Base-by-base conservation (phyloP, 2,329 filamentous ascomycete species). In the Ophiocordyceps polyrhachis-furcata region DNA sequence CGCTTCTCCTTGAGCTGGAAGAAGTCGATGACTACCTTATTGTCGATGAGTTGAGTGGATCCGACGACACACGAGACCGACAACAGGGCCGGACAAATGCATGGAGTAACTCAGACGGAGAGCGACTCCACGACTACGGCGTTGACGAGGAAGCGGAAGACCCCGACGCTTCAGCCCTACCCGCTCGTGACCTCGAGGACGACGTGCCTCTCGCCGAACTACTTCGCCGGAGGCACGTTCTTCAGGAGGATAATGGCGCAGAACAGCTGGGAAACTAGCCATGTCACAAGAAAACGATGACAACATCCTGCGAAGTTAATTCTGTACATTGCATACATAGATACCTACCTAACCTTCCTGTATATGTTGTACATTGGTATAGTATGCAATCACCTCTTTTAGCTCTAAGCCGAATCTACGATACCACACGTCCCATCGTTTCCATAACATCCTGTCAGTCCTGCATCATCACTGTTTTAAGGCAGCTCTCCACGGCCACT, bases 31-130 rank as follows among this genome's bases (percentile, higher is more conserved):
- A 76, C 52, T 77, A 76, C 2, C 69, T 72, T 35, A 52, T 59
- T 47, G 52, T 51, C 55, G 76, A 73, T 1, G 70, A 76, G 3
- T 70, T 73, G 50, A 69, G 76, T 46, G 71, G 74, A 4, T 65
- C 66, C 1, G 72, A 76, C 7, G 50, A 50, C 3, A 55, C 52
- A 13, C 44, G 45, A 15, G 43, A 51, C 12, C 51, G 48, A 2
- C 53, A 55, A 3, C 55, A 54, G 12, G 45, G 51, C 50, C 52
- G 51, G 3, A 50, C 51, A 53, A 69, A 70, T 40, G 71, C 65
- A 5, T 91, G 83, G 83, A 75, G 70, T 0, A 89, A 88, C 51
- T 69, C 74, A 0, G 83, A 89, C 44, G 84, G 83, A 1, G 82
- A 89, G 55, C 67, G 76, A 31, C 61, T 91, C 43, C 68, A 73